Evolutionary conservation across 2,329 filamentous ascomycete species (phyloP).

Genomic region (Hirsutella minnesotensis): DNA sequence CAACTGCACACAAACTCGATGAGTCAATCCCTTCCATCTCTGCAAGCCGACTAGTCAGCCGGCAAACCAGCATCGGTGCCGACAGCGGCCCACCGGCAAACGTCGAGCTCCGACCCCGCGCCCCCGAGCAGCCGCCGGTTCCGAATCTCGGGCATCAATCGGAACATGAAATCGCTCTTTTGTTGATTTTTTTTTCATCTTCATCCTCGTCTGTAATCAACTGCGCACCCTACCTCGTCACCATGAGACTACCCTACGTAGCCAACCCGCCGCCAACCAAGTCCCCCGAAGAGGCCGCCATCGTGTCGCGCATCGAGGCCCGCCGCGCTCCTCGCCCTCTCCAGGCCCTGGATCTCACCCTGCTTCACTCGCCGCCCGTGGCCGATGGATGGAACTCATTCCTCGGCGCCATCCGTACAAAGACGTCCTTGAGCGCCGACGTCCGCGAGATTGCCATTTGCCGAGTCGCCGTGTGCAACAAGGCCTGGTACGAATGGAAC

Average conservation of each 20-base stretch:
- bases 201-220: no score
- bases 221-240: conserved; percentile 1
- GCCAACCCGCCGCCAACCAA: conserved; percentile 35
- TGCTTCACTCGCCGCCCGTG: conserved; percentile 62
- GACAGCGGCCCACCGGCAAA: no score
- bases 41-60: no score
- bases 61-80: no score
- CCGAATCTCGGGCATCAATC: no score
- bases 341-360: conserved; percentile 61
- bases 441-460: conserved; percentile 71
- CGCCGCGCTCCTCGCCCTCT: conserved; percentile 59
- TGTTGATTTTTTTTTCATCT: no score
- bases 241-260: conserved; percentile 59
- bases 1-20: background rate
- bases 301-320: conserved; percentile 51
- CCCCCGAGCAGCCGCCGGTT: background rate
- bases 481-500: conserved; percentile 77
- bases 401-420: conserved; percentile 49
- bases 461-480: conserved; percentile 68
- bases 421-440: conserved; percentile 35
- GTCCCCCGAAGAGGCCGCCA: conserved; percentile 35
- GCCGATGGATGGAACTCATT: conserved; percentile 68
- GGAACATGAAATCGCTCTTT: no score
- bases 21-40: no score
- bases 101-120: background rate